Evolutionary conservation across 441 rosid genomes (phyloP), one percentile per base, ranked within the genome.

Genomic region (Bocquillonia castaneifolia): DNA sequence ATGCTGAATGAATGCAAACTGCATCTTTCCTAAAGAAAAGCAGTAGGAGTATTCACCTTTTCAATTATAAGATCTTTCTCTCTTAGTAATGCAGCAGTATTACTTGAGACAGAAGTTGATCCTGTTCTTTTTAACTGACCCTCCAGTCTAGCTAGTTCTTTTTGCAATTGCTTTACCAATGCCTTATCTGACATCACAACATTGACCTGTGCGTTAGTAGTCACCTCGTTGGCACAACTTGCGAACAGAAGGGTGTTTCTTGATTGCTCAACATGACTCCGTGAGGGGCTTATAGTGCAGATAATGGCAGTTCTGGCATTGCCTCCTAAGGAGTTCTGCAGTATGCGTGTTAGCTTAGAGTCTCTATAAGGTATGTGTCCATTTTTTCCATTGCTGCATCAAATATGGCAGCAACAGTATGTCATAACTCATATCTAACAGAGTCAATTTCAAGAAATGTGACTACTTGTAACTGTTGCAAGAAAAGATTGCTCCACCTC

Each of bases 221-320:
- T 29, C 36, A 81, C 85, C 75, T 81, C 81, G 59, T 79, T 81
- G 12, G 85, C 85, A 77, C 85, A 79, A 64, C 79, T 71, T 47
- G 85, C 83, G 60, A 81, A 81, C 74, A 77, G 55, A 12, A 82
- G 80, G 17, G 85, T 77, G 72, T 82, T 82, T 67, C 83, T 71
- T 64, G 85, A 74, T 69, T 82, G 85, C 64, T 82, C 83, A 51
- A 59, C 69, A 63, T 82, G 77, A 63, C 64, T 65, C n/a, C 70
- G 39, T 31, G 81, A 76, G 36, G 85, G 81, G 70, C 78, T 77
- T 64, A 77, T 59, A 17, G 81, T 79, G 53, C 85, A 77, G 48
- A 82, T 73, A 67, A 82, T 79, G 64, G 85, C 80, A 60, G 80
- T 79, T 66, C 75, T 77, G 18, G 85, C 76, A 64, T 77, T 77